Evolutionary conservation across 129 eudicot genomes (phyloP), one percentile per base, ranked within the genome.

Genomic region (Glebionis coronaria): DNA sequence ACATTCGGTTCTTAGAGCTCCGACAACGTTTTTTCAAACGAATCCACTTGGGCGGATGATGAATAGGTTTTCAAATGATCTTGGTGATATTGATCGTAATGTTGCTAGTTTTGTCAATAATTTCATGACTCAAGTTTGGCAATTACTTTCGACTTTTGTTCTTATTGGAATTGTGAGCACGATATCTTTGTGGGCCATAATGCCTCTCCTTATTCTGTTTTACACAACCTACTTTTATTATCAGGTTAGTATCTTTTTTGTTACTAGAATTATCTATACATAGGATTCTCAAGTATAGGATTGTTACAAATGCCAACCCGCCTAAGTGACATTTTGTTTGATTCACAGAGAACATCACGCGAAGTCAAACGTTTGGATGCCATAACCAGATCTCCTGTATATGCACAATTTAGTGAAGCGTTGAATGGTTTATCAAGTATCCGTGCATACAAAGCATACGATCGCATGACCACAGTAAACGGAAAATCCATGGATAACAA

Each of bases 291-390:
- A 11, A 57, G 44, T 28, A 58, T 58, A 12, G 16, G 5, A 58
- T 27, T 58, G 44, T 28, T 28, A 25, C 44, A 28, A 27, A 58
- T 0, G 63, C 21, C 18, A 27, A 14, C 8, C 40, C 56, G 3
- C 56, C 0, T 28, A 28, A 0, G 35, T 28, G 0, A 28, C 25
- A 56, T 56, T 1, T 56, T 2, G 9, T 56, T 12, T 56, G n/a
- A 54, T 19, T 54, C 5, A 54, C 86, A 92, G 98, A 93, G 98
- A 79, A 93, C 98, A 14, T 83, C 95, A 46, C 84, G 98, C 45
- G 98, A 93, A 80, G 90, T 93, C 53, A 93, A 88, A 52, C 97
- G 98, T 9, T 79, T 93, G 80, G 98, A 93, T 76, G 88, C 98
- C 27, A 81, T 93, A 28, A 78, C 86, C 46, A 72, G 98, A 73